A percentile compares a stretch with the other conserved stretches of the same genome.
Conservation (phyloP, 2,329 filamentous ascomycete genomes). For the Penicillium hesseltinei region DNA sequence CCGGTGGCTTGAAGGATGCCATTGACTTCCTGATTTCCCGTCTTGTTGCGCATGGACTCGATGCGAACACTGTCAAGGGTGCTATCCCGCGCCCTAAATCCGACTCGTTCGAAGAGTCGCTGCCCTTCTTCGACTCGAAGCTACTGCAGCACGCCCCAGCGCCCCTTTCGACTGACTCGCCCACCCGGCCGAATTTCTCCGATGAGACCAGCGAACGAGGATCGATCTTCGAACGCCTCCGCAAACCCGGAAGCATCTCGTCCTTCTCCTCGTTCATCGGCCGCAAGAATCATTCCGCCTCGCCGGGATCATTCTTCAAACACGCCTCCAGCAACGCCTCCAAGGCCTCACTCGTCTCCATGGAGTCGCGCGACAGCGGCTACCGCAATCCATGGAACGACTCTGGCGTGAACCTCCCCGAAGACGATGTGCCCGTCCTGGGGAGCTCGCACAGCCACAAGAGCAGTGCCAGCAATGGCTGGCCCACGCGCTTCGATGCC, state of each 20-base stretch:
- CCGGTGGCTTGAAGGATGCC: conserved; percentile 89
- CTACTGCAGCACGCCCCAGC: conserved; percentile 88
- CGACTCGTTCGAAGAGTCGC: conserved; percentile 94
- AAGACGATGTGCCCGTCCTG: conserved; percentile 66
- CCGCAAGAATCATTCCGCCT: conserved; percentile 89
- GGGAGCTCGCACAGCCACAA: conserved; percentile 60
- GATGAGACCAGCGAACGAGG: conserved; percentile 78
- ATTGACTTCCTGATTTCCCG: conserved; percentile 90
- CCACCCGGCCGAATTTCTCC: conserved; percentile 78
- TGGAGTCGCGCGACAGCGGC: conserved; percentile 91
- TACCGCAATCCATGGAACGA: conserved; percentile 99
- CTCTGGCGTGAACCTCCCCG: conserved; percentile 88
- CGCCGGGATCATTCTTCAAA: conserved; percentile 86
- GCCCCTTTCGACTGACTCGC: conserved; percentile 78
- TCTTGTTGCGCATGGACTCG: conserved; percentile 84
- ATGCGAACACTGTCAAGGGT: conserved; percentile 81
- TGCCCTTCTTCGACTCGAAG: conserved; percentile 96
- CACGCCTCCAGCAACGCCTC: conserved; percentile 84
- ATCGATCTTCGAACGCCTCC: conserved; percentile 84
- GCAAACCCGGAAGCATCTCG: conserved; percentile 91
- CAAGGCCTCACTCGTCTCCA: conserved; percentile 91
- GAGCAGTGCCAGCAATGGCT: conserved; percentile 60
- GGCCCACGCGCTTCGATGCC: conserved; percentile 56
- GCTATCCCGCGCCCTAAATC: conserved; percentile 98
- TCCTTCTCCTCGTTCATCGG: conserved; percentile 95